phyloP scores from a whole-genome alignment of 441 rosid species.

The Populus hybrid region DNA sequence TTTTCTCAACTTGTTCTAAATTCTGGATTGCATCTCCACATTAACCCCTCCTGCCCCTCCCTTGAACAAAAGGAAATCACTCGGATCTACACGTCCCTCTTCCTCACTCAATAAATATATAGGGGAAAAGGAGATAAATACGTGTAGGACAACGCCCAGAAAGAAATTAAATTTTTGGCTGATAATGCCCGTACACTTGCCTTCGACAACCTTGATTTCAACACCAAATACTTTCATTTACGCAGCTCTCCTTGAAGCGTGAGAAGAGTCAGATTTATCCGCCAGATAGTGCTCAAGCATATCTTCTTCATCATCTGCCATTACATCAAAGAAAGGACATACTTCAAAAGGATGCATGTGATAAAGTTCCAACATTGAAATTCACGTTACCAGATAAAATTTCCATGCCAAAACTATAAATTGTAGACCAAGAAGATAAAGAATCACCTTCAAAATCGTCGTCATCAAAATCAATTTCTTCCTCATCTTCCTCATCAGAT shows the following conservation, averaged over 20 bases:
- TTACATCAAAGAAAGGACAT: conserved; percentile 7
- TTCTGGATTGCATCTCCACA: background rate
- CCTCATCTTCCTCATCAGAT: conserved; percentile 62
- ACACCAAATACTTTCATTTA: conserved; percentile 11
- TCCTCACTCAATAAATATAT: background rate
- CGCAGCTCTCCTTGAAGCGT: conserved; percentile 45
- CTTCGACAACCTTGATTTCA: background rate
- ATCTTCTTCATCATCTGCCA: conserved; percentile 87
- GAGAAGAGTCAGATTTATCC: conserved; percentile 71
- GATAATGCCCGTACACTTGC: conserved; percentile 17
- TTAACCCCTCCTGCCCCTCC: too few species aligned
- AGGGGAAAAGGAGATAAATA: background rate
- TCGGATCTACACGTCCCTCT: conserved; percentile 4
- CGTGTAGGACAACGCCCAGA: background rate
- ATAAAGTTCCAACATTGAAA: background rate
- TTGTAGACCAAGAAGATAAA: background rate
- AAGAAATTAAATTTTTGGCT: conserved; percentile 7
- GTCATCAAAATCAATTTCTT: conserved; percentile 84
- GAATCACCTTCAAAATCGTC: conserved; percentile 87
- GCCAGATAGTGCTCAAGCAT: conserved; percentile 96
- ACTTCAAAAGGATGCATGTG: conserved; percentile 1
- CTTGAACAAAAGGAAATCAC: background rate
- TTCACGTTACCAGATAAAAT: background rate
- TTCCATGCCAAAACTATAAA: background rate
- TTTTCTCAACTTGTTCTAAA: background rate